A percentile compares a stretch with the other conserved stretches of the same genome.
phyloP scores from a whole-genome alignment of 2,329 filamentous ascomycete species.

The Neopestalotiopsis sp. region DNA sequence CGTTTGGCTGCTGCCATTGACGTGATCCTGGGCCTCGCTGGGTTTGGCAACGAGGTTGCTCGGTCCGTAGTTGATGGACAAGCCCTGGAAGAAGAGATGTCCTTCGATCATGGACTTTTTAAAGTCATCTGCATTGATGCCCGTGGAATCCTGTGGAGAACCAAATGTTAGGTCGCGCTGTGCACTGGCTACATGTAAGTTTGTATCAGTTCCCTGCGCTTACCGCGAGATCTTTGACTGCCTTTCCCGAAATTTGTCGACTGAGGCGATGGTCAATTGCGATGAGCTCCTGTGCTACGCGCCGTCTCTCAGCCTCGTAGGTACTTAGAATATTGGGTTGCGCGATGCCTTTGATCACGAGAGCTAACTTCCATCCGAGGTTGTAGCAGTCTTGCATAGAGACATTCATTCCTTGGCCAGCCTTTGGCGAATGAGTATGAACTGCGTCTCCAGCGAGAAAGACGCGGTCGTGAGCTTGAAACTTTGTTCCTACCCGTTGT shows the following conservation, averaged over 20 bases:
- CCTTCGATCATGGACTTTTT: slow-evolving; percentile 64
- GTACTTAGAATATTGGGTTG: slow-evolving; percentile 50
- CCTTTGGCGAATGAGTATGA: slow-evolving; percentile 62
- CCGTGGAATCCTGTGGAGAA: slow-evolving; percentile 53
- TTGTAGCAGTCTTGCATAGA: slow-evolving; percentile 19
- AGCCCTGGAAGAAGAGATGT: slow-evolving; percentile 62
- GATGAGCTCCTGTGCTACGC: slow-evolving; percentile 70
- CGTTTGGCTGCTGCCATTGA: slow-evolving; percentile 47
- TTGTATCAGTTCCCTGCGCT: neutral
- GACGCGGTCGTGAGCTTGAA: slow-evolving; percentile 60
- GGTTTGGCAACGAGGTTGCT: slow-evolving; percentile 61
- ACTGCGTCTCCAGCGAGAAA: slow-evolving; percentile 75
- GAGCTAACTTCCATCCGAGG: slow-evolving; percentile 47
- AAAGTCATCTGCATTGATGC: slow-evolving; percentile 67
- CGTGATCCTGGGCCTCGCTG: slow-evolving; percentile 46
- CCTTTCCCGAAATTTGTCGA: slow-evolving; percentile 60
- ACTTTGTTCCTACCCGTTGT: slow-evolving; percentile 64
- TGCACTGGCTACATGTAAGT: too few relatives aligned
- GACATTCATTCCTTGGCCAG: slow-evolving; percentile 74
- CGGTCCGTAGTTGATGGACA: slow-evolving; percentile 61
- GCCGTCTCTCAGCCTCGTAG: slow-evolving; percentile 58
- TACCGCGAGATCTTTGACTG: slow-evolving; percentile 58
- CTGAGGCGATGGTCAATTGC: slow-evolving; percentile 65
- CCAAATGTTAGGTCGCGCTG: too few relatives aligned
- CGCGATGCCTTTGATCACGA: slow-evolving; percentile 49